Conservation (phyloP, 2,329 filamentous ascomycete genomes). For the Chrysoporthe deuterocubensis region DNA sequence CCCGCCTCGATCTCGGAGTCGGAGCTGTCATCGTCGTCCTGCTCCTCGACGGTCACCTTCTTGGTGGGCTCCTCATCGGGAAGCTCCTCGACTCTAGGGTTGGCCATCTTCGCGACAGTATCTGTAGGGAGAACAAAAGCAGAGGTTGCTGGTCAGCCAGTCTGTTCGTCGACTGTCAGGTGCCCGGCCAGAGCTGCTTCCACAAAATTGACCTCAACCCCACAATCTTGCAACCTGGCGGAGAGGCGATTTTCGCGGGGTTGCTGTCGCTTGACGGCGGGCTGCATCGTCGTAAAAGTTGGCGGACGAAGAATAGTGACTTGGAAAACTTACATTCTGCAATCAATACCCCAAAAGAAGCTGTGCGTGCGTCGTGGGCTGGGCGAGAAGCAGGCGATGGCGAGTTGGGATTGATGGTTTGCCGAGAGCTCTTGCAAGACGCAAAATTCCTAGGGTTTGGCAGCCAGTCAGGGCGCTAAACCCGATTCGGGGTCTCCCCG, state of each 20-base stretch:
- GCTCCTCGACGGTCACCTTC: constrained; percentile 79
- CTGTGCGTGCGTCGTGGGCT: constrained; percentile 15
- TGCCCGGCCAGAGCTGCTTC: constrained; percentile 20
- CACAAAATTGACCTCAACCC: constrained; percentile 28
- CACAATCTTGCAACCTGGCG: constrained; percentile 24
- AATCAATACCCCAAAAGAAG: constrained; percentile 16
- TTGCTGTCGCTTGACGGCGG: background rate
- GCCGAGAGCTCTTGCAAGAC: constrained; percentile 25
- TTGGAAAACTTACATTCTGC: constrained; percentile 22
- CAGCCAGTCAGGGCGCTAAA: constrained; percentile 42
- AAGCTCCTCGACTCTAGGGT: constrained; percentile 97
- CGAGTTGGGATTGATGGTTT: constrained; percentile 16
- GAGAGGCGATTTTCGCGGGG: constrained; percentile 14
- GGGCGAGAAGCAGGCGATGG: constrained; percentile 24
- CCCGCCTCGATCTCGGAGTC: constrained; percentile 79
- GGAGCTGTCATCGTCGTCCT: constrained; percentile 71
- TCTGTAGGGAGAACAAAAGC: constrained; percentile 30
- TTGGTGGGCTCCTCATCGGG: constrained; percentile 90
- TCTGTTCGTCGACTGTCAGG: background rate
- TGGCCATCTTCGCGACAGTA: constrained; percentile 73
- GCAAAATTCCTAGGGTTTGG: constrained; percentile 46
- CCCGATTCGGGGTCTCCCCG: constrained; percentile 45
- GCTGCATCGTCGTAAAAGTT: constrained; percentile 8
- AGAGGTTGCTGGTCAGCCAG: constrained; percentile 36
- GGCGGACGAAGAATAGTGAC: background rate